phyloP scores from a whole-genome alignment of 2,329 filamentous ascomycete species.

The Colletotrichum sp. region DNA sequence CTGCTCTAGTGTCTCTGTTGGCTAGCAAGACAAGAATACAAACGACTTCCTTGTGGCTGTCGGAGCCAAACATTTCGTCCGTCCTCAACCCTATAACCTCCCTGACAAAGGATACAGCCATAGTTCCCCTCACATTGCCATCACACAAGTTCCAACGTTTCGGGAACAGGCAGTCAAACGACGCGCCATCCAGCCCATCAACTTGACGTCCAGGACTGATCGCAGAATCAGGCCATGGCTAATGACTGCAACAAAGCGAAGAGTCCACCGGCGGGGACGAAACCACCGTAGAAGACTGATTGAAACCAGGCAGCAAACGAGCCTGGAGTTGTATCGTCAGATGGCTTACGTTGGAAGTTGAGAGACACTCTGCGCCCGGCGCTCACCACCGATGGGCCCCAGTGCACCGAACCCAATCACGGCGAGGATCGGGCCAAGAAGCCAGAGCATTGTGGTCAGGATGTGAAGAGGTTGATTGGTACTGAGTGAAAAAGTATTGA shows the following conservation, averaged over 20 bases:
- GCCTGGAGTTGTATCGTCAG: not conserved
- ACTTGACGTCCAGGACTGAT: not conserved
- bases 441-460: no score
- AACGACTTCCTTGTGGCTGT: accelerated
- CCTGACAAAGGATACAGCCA: not conserved
- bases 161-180: not conserved
- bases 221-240: not conserved
- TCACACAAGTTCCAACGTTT: accelerated
- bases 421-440: not conserved
- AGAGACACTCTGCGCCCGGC: no score
- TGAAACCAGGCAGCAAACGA: not conserved
- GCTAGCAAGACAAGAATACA: accelerated
- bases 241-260: accelerated
- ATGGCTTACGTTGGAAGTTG: no score
- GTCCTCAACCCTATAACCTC: not conserved
- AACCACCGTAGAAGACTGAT: not conserved
- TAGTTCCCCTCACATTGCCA: accelerated
- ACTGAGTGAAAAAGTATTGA: no score
- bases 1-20: accelerated
- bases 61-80: not conserved
- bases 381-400: not conserved
- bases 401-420: not conserved
- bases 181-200: not conserved
- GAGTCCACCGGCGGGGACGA: not conserved
- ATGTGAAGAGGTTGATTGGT: no score